Evolutionary conservation across 208 protist species (phyloP).

Genomic region (Endotrypanum monterogeii): DNA sequence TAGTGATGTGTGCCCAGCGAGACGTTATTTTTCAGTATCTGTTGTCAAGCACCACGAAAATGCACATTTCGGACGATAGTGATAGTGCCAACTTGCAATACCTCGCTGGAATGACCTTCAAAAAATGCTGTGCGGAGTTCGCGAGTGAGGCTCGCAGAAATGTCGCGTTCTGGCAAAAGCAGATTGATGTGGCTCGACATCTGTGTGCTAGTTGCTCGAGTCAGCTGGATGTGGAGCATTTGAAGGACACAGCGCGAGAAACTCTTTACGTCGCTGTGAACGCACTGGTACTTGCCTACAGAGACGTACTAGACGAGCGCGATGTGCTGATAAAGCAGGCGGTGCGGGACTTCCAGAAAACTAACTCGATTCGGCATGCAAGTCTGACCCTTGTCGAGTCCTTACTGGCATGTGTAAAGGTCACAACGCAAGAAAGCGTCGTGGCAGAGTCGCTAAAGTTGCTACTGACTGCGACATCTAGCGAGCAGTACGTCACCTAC

Average conservation of each 20-base stretch:
- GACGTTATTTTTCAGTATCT: constrained; percentile 35
- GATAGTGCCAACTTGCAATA: constrained; percentile 39
- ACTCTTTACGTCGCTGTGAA: constrained; percentile 36
- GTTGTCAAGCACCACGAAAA: constrained; percentile 23
- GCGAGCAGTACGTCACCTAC: constrained; percentile 28
- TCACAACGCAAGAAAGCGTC: constrained; percentile 24
- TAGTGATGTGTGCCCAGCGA: constrained; percentile 41
- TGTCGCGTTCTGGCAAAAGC: constrained; percentile 46
- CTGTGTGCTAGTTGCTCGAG: constrained; percentile 16
- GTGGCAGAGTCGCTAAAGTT: constrained; percentile 13
- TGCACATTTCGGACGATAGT: constrained; percentile 11
- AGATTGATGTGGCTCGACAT: constrained; percentile 23
- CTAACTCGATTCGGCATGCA: constrained; percentile 20
- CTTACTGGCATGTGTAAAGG: constrained; percentile 16
- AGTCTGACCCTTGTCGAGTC: constrained; percentile 24
- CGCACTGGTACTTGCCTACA: constrained; percentile 32
- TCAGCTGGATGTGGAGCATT: constrained; percentile 3
- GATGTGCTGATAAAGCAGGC: constrained; percentile 6
- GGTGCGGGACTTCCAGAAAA: constrained; percentile 23
- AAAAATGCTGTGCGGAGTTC: constrained; percentile 40
- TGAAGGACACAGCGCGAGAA: constrained; percentile 21
- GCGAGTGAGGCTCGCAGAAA: constrained; percentile 38
- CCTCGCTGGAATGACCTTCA: constrained; percentile 50
- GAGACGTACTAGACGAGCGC: constrained; percentile 10
- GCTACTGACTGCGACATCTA: constrained; percentile 14